Evolutionary conservation across 768 basidiomycete species (phyloP).

Genomic region (Mycena maculata): DNA sequence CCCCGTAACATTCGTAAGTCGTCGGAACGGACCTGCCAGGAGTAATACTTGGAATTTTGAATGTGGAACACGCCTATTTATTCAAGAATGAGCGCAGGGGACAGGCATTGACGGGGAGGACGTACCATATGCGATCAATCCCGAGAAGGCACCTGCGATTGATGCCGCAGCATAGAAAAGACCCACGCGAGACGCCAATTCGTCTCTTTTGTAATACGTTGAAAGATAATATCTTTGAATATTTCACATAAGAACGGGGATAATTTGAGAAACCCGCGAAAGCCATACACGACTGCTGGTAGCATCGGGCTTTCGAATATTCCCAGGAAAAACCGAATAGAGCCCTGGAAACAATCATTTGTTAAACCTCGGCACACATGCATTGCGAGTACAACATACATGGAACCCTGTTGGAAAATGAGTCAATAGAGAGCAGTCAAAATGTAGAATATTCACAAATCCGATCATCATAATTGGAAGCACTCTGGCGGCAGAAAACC

Average conservation of each 20-base stretch:
- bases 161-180: conserved; percentile 63
- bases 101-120: not conserved
- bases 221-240: conserved; percentile 66
- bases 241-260: too few species aligned
- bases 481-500: conserved; percentile 58
- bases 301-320: conserved; percentile 64
- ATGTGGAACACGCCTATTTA: conserved; percentile 60
- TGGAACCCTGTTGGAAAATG: conserved; percentile 48
- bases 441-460: conserved; percentile 50
- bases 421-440: not conserved
- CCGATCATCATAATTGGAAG: conserved; percentile 63
- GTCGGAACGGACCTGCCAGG: conserved; percentile 48
- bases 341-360: conserved; percentile 45
- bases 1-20: too few species aligned
- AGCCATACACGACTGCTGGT: conserved; percentile 52
- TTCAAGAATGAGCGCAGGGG: not conserved
- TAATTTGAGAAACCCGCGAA: too few species aligned
- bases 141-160: conserved; percentile 62
- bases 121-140: conserved; percentile 59
- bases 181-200: conserved; percentile 62
- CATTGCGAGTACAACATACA: conserved; percentile 42
- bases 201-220: conserved; percentile 62
- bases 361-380: not conserved
- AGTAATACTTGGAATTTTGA: conserved; percentile 51
- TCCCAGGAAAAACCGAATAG: conserved; percentile 63